These are phyloP conservation scores for Drosera spatulata DNA, from an alignment of 179 eudicot species.

Conservation along the genomic window DNA sequence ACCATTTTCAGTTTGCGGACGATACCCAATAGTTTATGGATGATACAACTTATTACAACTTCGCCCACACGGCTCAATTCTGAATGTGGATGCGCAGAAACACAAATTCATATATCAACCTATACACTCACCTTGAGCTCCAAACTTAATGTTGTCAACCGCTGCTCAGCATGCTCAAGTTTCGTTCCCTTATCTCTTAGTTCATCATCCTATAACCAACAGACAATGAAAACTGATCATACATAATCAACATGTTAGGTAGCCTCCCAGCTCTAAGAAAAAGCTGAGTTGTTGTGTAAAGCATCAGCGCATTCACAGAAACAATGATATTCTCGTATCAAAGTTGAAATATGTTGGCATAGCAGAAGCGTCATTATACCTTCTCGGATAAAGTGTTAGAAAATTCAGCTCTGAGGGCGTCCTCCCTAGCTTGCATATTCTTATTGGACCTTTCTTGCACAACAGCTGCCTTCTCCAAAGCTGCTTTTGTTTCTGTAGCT, in stretches of 20 bases:
- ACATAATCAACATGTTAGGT: too few species aligned
- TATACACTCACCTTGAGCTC: slow-evolving; percentile 60
- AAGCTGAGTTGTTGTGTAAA: too few species aligned
- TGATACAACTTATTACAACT: too few species aligned
- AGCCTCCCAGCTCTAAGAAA: too few species aligned
- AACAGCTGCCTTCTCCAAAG: slow-evolving; percentile 84
- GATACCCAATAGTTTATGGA: too few species aligned
- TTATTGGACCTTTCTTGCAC: slow-evolving; percentile 75
- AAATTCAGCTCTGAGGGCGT: slow-evolving; percentile 70
- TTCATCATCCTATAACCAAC: slow-evolving; percentile 62
- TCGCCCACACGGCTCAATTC: too few species aligned
- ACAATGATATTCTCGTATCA: too few species aligned
- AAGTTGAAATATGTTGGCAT: background rate
- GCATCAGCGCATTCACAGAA: too few species aligned
- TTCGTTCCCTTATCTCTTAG: slow-evolving; percentile 62
- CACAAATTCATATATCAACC: background rate
- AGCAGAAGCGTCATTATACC: slow-evolving; percentile 27
- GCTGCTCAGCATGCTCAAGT: slow-evolving; percentile 77
- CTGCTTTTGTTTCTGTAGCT: slow-evolving; percentile 78
- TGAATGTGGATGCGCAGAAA: background rate
- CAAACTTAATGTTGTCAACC: slow-evolving; percentile 63
- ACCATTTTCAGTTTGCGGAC: too few species aligned
- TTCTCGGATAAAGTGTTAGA: slow-evolving; percentile 52
- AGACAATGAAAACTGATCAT: background rate
- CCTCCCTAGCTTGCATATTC: slow-evolving; percentile 77